Evolutionary conservation across 164 flowering plant species (phyloP), one percentile per base, ranked within the genome.

Genomic region (Kingdonia uniflora): DNA sequence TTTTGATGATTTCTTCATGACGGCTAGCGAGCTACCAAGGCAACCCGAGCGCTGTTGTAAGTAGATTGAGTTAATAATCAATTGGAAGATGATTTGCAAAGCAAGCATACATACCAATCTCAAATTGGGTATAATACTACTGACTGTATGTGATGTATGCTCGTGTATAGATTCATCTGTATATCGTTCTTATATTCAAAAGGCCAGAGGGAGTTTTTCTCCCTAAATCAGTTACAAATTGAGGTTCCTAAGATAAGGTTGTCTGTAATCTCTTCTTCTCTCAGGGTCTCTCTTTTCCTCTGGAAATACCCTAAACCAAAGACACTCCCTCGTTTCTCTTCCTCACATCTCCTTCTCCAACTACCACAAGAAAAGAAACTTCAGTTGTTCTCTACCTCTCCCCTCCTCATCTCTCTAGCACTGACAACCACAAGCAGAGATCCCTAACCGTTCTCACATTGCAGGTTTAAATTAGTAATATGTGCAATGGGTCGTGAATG

Each of bases 1-100:
- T 57, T 86, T 88, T 52, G 91, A 77, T 58, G 95, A 82, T 62
- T 82, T 92, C 80, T 92, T 92, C 95, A 86, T 89, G 14, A 92
- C 85, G 65, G 97, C 95, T 52, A 92, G 64, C 37, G 86, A 17
- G 49, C 88, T 88, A 49, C 99, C 99, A 57, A 92, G 92, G 70
- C 95, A 88, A 58, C 95, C 95, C 56, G 92, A 67, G 15, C 95
- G 77, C 99, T 92, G 87, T 58, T 29, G 53, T 21, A 40, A 53
- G 47, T 21, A 53, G 19, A 51, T 2, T 25, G 29, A 16, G 50
- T 40, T 19, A 23, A 25, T n/a, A 48, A 19, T 6, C 26, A 19
- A 2, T 39, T 20, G n/a, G 7, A 2, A 50, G 33, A 19, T 16
- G 11, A 16, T 20, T 19, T 54, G 51, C 43, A 37, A 24, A 44